These are phyloP conservation scores for Aspergillus pseudonomiae DNA, from an alignment of 2,329 filamentous ascomycete genomes.

Conservation along the genomic window DNA sequence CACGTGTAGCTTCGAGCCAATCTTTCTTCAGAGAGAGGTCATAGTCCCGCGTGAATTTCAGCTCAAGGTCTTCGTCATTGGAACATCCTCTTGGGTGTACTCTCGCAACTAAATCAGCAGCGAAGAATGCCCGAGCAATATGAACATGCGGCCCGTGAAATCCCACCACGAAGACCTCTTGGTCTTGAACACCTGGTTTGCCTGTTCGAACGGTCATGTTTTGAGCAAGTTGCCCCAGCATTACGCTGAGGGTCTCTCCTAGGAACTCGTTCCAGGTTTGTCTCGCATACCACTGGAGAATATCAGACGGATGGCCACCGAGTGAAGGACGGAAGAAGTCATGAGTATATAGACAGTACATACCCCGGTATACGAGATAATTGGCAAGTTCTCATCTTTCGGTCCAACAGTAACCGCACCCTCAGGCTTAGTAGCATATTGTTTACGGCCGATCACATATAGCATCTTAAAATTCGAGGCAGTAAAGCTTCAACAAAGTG, in stretches of 20 bases:
- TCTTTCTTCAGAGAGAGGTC: constrained; percentile 16
- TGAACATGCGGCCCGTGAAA: constrained; percentile 8
- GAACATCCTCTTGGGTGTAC: constrained; percentile 7
- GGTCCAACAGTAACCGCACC: neutral
- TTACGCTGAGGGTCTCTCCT: constrained; percentile 13
- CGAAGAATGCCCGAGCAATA: constrained; percentile 9
- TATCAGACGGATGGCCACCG: neutral
- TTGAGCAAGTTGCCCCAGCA: constrained; percentile 16
- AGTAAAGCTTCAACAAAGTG: neutral
- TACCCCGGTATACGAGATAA: constrained; percentile 10
- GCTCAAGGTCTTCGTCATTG: neutral
- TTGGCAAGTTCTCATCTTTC: neutral
- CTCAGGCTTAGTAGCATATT: constrained; percentile 1
- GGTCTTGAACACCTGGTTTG: neutral
- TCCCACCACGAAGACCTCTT: constrained; percentile 12
- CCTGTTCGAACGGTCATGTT: neutral
- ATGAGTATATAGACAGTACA: neutral
- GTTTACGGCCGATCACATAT: constrained; percentile 6
- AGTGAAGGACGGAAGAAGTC: neutral
- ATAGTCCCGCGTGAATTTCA: constrained; percentile 17
- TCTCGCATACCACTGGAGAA: constrained; percentile 11
- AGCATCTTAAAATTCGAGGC: neutral
- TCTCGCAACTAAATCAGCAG: neutral
- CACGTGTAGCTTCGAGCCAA: constrained; percentile 17
- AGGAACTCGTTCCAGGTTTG: constrained; percentile 16